Percentiles rank a stretch among this genome's conserved stretches.
These are phyloP conservation scores for Solanum lycopersicoides DNA, from an alignment of 257 asterid genomes.

Conservation along the genomic window DNA sequence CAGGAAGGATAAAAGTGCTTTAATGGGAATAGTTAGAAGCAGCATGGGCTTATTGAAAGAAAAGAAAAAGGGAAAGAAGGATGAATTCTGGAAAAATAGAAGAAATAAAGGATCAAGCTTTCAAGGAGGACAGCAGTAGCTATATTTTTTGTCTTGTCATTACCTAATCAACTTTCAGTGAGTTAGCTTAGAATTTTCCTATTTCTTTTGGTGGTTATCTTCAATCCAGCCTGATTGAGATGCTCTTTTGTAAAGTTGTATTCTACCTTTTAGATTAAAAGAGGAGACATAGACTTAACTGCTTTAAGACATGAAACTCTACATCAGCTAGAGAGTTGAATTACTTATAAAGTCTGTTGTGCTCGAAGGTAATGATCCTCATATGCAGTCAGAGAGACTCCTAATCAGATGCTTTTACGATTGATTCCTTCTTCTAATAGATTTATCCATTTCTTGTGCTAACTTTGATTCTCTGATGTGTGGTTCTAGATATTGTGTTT, in stretches of 20 bases:
- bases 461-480: not conserved
- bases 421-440: not conserved
- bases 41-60: constrained; percentile 58
- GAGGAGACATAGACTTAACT: not conserved
- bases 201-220: not conserved
- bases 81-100: constrained; percentile 79
- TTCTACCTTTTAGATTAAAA: not conserved
- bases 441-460: not conserved
- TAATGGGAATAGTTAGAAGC: constrained; percentile 75
- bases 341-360: not conserved
- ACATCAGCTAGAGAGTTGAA: not conserved
- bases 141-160: constrained; percentile 3
- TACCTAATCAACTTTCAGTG: not conserved
- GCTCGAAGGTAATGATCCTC: not conserved
- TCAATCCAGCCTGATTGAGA: not conserved
- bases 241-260: not conserved
- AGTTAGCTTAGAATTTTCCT: not conserved
- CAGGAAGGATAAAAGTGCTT: constrained; percentile 75
- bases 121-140: not conserved
- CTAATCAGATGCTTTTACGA: not conserved
- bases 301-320: not conserved
- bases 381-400: not conserved
- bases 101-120: constrained; percentile 32
- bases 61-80: constrained; percentile 73
- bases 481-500: not conserved